Evolutionary conservation across 2,329 filamentous ascomycete genomes (phyloP).

Genomic region (Aspergillus nomiae): DNA sequence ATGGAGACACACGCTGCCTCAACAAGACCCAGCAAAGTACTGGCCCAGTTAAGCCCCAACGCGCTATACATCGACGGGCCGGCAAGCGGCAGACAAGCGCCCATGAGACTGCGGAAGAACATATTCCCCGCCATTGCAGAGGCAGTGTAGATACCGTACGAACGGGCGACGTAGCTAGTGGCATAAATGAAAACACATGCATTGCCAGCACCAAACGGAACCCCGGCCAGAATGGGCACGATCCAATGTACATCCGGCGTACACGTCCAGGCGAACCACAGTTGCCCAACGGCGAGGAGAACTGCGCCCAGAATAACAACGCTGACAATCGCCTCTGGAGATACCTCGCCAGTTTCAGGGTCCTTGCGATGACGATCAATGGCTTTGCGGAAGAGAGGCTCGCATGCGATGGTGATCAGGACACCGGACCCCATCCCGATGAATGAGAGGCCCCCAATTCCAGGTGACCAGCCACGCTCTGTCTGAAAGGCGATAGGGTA

Average conservation of each 20-base stretch:
- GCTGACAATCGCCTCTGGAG: slow-evolving; percentile 75
- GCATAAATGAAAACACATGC: slow-evolving; percentile 76
- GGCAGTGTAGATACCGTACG: slow-evolving; percentile 77
- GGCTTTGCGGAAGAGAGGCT: slow-evolving; percentile 70
- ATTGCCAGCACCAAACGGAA: slow-evolving; percentile 79
- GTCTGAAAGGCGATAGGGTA: slow-evolving; percentile 79
- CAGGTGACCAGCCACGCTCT: slow-evolving; percentile 71
- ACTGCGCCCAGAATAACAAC: slow-evolving; percentile 77
- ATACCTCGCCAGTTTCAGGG: slow-evolving; percentile 67
- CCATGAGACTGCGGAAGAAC: slow-evolving; percentile 68
- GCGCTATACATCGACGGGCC: slow-evolving; percentile 69
- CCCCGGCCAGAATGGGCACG: slow-evolving; percentile 71
- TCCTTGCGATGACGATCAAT: slow-evolving; percentile 75
- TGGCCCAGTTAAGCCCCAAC: slow-evolving; percentile 74
- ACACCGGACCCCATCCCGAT: slow-evolving; percentile 63
- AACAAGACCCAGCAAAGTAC: slow-evolving; percentile 70
- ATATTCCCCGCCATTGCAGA: slow-evolving; percentile 76
- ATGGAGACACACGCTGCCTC: slow-evolving; percentile 73
- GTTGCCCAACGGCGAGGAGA: slow-evolving; percentile 71
- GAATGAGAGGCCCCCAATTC: slow-evolving; percentile 74
- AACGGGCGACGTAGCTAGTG: slow-evolving; percentile 73
- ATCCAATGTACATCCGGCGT: slow-evolving; percentile 78
- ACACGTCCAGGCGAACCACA: slow-evolving; percentile 84
- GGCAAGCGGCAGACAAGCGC: slow-evolving; percentile 71
- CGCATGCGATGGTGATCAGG: slow-evolving; percentile 51